These are phyloP conservation scores for Euphorbia corollata DNA, from an alignment of 441 rosid genomes.

Conservation along the genomic window DNA sequence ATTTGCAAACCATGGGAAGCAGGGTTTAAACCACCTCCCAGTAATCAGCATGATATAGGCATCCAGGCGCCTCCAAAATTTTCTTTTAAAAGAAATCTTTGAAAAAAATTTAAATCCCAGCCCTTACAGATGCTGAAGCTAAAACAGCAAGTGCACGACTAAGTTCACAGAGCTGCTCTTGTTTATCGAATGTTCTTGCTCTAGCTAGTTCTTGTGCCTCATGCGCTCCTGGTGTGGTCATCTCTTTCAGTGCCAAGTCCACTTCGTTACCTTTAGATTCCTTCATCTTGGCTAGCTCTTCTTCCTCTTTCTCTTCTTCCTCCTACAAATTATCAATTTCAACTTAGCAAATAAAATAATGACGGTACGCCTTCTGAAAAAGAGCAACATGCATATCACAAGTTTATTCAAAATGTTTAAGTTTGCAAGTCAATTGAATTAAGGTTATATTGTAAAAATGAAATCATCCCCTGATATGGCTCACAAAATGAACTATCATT, in stretches of 20 bases:
- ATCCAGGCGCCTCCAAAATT: neutral
- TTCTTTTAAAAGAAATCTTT: conserved; percentile 1
- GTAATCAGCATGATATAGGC: neutral
- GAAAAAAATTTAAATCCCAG: conserved; percentile 9
- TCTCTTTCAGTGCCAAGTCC: conserved; percentile 73
- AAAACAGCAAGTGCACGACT: conserved; percentile 84
- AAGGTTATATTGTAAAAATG: too few species aligned
- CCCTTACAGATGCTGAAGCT: conserved; percentile 88
- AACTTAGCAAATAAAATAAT: neutral
- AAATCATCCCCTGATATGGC: neutral
- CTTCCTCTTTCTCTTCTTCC: conserved; percentile 79
- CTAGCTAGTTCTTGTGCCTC: conserved; percentile 68
- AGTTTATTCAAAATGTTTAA: too few species aligned
- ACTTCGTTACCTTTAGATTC: conserved; percentile 45
- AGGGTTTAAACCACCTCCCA: neutral
- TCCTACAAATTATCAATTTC: conserved; percentile 41
- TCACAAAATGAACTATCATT: neutral
- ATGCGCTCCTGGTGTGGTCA: conserved; percentile 44
- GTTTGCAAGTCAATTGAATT: too few species aligned
- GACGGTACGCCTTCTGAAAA: neutral
- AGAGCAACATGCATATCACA: neutral
- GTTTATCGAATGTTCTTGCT: conserved; percentile 59
- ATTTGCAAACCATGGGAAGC: neutral
- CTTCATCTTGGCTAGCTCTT: conserved; percentile 55
- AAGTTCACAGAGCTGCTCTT: conserved; percentile 70